phyloP scores from a whole-genome alignment of 129 eudicot genomes.

The Solidago caesia region DNA sequence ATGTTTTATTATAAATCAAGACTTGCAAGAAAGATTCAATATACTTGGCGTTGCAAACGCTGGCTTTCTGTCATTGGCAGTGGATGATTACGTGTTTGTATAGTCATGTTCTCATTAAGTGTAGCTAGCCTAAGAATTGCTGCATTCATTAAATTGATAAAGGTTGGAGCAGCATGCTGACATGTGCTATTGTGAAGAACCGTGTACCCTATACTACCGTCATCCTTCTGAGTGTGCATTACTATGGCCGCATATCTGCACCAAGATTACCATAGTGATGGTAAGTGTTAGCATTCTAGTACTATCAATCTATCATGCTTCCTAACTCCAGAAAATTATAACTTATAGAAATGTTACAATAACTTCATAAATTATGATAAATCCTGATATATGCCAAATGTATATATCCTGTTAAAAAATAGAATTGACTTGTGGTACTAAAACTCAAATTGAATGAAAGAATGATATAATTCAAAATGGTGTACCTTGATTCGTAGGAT shows the following conservation, averaged over 20 bases:
- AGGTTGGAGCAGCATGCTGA: conserved; percentile 98
- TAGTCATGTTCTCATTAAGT: conserved; percentile 69
- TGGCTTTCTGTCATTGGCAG: conserved; percentile 89
- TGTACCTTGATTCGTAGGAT: conserved; percentile 90
- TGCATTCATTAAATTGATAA: conserved; percentile 75
- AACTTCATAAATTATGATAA: not conserved
- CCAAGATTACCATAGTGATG: not conserved
- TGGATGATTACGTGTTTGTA: conserved; percentile 91
- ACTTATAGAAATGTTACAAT: not conserved
- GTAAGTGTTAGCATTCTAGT: not conserved
- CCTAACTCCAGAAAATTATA: conserved; percentile 10
- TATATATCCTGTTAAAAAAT: not conserved
- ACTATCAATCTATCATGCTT: conserved; percentile 12
- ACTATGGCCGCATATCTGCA: conserved; percentile 94
- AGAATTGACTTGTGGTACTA: not conserved
- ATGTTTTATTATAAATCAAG: conserved; percentile 2
- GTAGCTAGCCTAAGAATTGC: conserved; percentile 91
- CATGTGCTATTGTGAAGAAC: conserved; percentile 91
- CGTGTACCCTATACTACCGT: conserved; percentile 87
- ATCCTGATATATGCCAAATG: too few species aligned
- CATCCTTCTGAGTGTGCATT: conserved; percentile 68
- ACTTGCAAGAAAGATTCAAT: conserved; percentile 20
- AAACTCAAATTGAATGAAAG: conserved; percentile 8
- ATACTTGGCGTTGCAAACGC: conserved; percentile 84
- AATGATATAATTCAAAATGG: conserved; percentile 14